These are phyloP conservation scores for Lactarius tabidus DNA, from an alignment of 768 basidiomycete genomes.

Conservation along the genomic window DNA sequence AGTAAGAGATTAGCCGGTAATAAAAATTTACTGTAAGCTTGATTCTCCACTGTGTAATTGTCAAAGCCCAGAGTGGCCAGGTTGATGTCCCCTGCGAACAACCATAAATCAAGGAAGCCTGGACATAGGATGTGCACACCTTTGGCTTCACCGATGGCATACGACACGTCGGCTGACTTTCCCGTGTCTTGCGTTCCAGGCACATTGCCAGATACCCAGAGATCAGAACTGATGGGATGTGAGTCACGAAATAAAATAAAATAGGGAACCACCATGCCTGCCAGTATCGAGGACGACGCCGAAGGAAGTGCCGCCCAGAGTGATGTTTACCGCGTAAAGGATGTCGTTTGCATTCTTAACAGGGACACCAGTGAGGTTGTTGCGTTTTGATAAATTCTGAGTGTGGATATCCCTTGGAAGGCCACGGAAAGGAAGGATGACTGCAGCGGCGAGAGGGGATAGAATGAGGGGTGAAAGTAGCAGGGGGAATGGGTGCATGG, in stretches of 20 bases:
- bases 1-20: neutral
- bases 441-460: constrained; percentile 13
- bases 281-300: constrained; percentile 73
- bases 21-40: constrained; percentile 57
- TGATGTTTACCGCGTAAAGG: constrained; percentile 70
- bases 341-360: constrained; percentile 65
- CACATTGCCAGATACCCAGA: constrained; percentile 60
- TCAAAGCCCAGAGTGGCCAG: constrained; percentile 51
- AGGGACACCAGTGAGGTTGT: constrained; percentile 33
- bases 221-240: constrained; percentile 52
- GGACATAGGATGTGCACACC: constrained; percentile 39
- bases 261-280: constrained; percentile 44
- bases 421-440: constrained; percentile 16
- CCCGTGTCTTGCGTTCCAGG: constrained; percentile 54
- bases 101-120: neutral
- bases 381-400: constrained; percentile 5
- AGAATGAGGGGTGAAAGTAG: constrained; percentile 1
- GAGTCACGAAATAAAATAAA: constrained; percentile 2
- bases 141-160: constrained; percentile 63
- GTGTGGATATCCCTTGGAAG: neutral
- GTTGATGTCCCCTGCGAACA: constrained; percentile 48
- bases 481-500: constrained; percentile 18
- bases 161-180: constrained; percentile 50
- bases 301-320: constrained; percentile 53
- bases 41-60: constrained; percentile 53